Evolutionary conservation across 1,284 basidiomycete species (phyloP).

Genomic region (Polyporus tsugae): DNA sequence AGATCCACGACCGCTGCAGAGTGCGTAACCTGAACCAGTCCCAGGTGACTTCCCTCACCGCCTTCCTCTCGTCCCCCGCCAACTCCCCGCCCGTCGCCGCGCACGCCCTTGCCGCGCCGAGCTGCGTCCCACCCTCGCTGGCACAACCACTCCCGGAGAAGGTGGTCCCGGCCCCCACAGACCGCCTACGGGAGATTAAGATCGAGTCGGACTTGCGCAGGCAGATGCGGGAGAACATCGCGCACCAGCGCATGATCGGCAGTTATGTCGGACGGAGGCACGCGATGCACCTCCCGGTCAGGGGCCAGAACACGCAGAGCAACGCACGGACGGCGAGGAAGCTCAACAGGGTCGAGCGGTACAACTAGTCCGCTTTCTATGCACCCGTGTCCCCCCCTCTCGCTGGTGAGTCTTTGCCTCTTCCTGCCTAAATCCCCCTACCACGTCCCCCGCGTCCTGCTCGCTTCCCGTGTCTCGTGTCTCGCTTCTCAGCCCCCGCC

Average conservation of each 20-base stretch:
- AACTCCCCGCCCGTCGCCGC: slow-evolving; percentile 69
- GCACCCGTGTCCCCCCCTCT: neutral
- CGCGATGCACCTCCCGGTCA: slow-evolving; percentile 88
- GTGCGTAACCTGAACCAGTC: slow-evolving; percentile 79
- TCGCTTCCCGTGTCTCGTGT: neutral
- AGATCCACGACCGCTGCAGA: slow-evolving; percentile 84
- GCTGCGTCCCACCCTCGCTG: slow-evolving; percentile 57
- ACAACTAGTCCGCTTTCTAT: slow-evolving; percentile 22
- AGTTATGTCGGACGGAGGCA: slow-evolving; percentile 89
- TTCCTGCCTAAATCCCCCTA: neutral
- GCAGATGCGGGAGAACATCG: slow-evolving; percentile 87
- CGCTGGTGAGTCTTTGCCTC: slow-evolving; percentile 12
- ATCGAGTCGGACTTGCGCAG: slow-evolving; percentile 86
- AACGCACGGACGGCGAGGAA: slow-evolving; percentile 89
- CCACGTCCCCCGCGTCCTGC: neutral
- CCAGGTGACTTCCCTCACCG: slow-evolving; percentile 86
- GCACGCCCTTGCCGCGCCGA: slow-evolving; percentile 66
- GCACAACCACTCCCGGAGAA: slow-evolving; percentile 51
- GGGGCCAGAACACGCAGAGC: slow-evolving; percentile 88
- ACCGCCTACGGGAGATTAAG: slow-evolving; percentile 76
- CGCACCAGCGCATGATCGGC: slow-evolving; percentile 90
- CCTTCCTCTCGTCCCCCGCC: slow-evolving; percentile 87
- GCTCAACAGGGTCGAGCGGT: slow-evolving; percentile 76
- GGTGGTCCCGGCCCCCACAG: slow-evolving; percentile 41
- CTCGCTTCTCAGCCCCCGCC: neutral